Percentiles rank a stretch among this genome's conserved stretches.
These are phyloP conservation scores for Geotrichum citri-aurantii DNA, from an alignment of 1,139 yeast genomes.

Conservation along the genomic window DNA sequence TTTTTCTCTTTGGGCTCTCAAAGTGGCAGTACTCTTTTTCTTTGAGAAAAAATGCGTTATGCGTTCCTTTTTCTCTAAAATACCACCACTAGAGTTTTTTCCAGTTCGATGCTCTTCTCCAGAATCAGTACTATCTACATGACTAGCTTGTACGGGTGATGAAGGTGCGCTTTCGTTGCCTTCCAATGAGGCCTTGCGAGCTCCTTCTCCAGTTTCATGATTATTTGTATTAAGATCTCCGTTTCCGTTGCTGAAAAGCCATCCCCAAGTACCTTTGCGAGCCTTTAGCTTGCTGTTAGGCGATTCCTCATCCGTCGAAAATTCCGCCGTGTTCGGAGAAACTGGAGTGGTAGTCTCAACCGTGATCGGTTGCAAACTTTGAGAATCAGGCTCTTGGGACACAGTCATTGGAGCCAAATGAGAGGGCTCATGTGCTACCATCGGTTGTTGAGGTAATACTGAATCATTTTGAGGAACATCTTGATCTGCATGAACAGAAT, in stretches of 20 bases:
- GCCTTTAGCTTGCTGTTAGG: conserved; percentile 14
- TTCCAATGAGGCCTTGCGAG: background rate
- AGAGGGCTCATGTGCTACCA: background rate
- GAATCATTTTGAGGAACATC: conserved; percentile 9
- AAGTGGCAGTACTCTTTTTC: conserved; percentile 11
- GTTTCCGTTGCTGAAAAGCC: conserved; percentile 22
- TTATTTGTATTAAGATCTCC: background rate
- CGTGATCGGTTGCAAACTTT: background rate
- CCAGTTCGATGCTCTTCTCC: background rate
- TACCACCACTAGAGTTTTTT: conserved; percentile 3
- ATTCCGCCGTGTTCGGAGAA: conserved; percentile 4
- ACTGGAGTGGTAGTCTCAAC: conserved; percentile 1
- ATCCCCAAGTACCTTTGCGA: conserved; percentile 26
- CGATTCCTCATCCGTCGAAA: conserved; percentile 13
- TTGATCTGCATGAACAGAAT: conserved; percentile 9
- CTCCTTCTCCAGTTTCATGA: background rate
- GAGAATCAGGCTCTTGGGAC: background rate
- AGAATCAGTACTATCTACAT: background rate
- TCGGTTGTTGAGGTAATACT: background rate
- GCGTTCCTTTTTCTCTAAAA: conserved; percentile 9
- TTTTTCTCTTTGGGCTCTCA: conserved; percentile 4
- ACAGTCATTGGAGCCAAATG: background rate
- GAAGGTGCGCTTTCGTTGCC: background rate
- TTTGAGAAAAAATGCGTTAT: conserved; percentile 14
- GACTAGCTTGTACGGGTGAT: background rate